Conservation (phyloP, 495 filamentous ascomycete species). For the Penicillium crystallinum region DNA sequence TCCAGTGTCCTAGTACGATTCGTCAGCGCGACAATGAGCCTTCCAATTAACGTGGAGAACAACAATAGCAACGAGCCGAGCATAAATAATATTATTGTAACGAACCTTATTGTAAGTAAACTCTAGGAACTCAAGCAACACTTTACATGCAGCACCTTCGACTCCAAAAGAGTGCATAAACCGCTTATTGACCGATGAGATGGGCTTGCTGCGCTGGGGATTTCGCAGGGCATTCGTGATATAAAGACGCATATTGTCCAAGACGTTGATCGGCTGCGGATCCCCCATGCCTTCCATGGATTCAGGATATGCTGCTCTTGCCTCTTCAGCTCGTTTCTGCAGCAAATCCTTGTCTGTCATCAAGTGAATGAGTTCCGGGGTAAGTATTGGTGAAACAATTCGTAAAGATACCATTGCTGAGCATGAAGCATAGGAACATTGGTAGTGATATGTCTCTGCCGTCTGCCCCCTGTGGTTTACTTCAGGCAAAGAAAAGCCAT, state of each 20-base stretch:
- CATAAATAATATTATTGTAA: background rate
- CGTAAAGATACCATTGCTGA: slow-evolving; percentile 50
- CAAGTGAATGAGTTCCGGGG: slow-evolving; percentile 41
- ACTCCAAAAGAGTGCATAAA: slow-evolving; percentile 65
- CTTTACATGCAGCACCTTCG: slow-evolving; percentile 50
- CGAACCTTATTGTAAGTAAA: slow-evolving; percentile 45
- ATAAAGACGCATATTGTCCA: slow-evolving; percentile 56
- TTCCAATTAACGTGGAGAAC: too few species aligned
- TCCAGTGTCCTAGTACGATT: slow-evolving; percentile 24
- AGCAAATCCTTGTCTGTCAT: slow-evolving; percentile 55
- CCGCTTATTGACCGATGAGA: slow-evolving; percentile 64
- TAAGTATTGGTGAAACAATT: slow-evolving; percentile 50
- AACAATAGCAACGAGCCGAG: background rate
- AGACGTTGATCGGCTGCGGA: slow-evolving; percentile 44
- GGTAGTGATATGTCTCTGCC: slow-evolving; percentile 45
- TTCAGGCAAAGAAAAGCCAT: slow-evolving; percentile 19
- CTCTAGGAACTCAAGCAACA: slow-evolving; percentile 58
- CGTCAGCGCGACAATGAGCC: slow-evolving; percentile 9
- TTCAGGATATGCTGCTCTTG: slow-evolving; percentile 51
- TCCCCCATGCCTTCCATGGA: slow-evolving; percentile 50
- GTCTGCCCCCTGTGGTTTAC: slow-evolving; percentile 31
- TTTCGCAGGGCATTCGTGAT: slow-evolving; percentile 55
- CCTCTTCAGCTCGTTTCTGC: slow-evolving; percentile 45
- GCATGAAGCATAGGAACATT: slow-evolving; percentile 57
- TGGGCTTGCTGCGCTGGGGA: slow-evolving; percentile 42